Percentiles rank a stretch among this genome's conserved stretches.
Conservation (phyloP, 2,329 filamentous ascomycete genomes). For the Aspergillus fijiensis region DNA sequence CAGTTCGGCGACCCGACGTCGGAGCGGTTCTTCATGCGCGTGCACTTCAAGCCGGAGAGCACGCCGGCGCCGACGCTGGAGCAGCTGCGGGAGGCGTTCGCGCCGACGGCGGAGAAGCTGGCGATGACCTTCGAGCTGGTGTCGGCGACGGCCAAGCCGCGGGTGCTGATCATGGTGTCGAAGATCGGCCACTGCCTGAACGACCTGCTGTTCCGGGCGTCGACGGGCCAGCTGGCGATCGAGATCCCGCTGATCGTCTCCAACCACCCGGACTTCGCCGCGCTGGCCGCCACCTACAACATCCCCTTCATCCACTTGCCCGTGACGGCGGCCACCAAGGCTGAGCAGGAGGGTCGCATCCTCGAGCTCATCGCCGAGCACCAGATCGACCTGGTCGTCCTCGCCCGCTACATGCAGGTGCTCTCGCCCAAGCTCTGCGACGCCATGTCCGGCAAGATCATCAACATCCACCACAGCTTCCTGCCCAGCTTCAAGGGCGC, state of each 20-base stretch:
- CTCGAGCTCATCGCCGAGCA: slow-evolving; percentile 68
- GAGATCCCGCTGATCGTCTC: slow-evolving; percentile 77
- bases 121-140: slow-evolving; percentile 71
- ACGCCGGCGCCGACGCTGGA: slow-evolving; percentile 41
- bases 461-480: slow-evolving; percentile 91
- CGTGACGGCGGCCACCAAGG: slow-evolving; percentile 75
- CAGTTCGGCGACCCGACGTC: slow-evolving; percentile 77
- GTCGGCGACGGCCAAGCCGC: slow-evolving; percentile 66
- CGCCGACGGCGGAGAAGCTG: slow-evolving; percentile 61
- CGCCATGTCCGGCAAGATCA: slow-evolving; percentile 80
- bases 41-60: slow-evolving; percentile 67
- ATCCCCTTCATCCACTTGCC: slow-evolving; percentile 80
- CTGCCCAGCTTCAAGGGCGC: slow-evolving; percentile 84
- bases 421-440: slow-evolving; percentile 71
- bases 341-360: slow-evolving; percentile 68
- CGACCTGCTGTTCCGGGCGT: slow-evolving; percentile 76
- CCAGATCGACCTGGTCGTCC: slow-evolving; percentile 73
- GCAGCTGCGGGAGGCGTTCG: slow-evolving; percentile 58
- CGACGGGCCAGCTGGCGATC: slow-evolving; percentile 70
- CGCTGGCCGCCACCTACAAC: slow-evolving; percentile 69
- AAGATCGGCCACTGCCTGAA: slow-evolving; percentile 86
- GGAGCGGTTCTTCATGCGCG: slow-evolving; percentile 82
- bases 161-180: slow-evolving; percentile 83
- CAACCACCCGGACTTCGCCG: slow-evolving; percentile 73
- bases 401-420: slow-evolving; percentile 87